Evolutionary conservation across 2,329 filamentous ascomycete species (phyloP), one percentile per base, ranked within the genome.

Genomic region (Penicillium sp.): DNA sequence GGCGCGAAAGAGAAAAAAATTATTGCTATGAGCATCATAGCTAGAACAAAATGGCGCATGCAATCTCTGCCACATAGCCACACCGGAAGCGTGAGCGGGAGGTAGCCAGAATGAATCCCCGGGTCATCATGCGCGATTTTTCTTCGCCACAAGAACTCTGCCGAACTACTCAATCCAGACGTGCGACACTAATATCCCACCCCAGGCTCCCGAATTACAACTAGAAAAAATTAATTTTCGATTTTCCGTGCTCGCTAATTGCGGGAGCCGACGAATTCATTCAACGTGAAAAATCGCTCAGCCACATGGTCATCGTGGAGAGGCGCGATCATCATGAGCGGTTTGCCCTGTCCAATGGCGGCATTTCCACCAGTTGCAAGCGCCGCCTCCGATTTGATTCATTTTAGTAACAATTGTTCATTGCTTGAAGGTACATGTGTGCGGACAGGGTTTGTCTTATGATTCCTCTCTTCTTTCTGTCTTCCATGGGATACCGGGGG

Each of bases 291-390:
- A 56, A 59, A 53, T 61, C 52, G 40, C 56, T 57, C 58, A 54
- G 44, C 38, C 24, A 28, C 39, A 10, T 14, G 27, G 10, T 44
- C 43, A 36, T 25, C 7, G 25, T 20, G 20, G 18, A 46, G 35
- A 18, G 25, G 7, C n/a, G 18, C 30, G 48, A 51, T 51, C 45
- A 35, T 54, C 50, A 25, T 60, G 61, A 53, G 61, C 50, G 45
- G 50, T 62, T 63, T 63, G 50, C 50, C 28, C 9, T 11, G 22
- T 50, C 61, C 61, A 62, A 63, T 63, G 39, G 43, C 40, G 13
- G 30, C 8, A 13, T 44, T n/a, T 35, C 25, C 18, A 22, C 28
- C 13, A 40, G 27, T n/a, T 11, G 10, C 14, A 25, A 14, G 22
- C 5, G 25, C 22, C 39, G 39, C 4, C 20, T 9, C 22, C 20